These are phyloP conservation scores for Blastocystis hominis DNA, from an alignment of 352 stramenopile genomes.

Conservation along the genomic window DNA sequence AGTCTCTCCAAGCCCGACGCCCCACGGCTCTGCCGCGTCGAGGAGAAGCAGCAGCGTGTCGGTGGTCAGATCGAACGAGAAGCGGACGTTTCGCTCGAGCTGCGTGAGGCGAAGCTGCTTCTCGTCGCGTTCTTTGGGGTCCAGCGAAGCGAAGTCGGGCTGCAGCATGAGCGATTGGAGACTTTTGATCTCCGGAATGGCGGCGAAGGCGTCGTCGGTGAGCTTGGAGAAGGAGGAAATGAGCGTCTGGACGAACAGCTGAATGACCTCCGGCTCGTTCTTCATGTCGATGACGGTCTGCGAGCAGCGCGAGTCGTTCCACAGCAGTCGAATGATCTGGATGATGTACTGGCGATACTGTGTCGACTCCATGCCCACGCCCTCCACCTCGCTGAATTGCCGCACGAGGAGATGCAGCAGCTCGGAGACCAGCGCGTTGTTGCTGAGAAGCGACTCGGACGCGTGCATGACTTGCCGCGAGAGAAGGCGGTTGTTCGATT, in stretches of 20 bases:
- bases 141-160: slow-evolving; percentile 25
- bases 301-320: neutral
- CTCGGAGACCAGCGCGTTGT: neutral
- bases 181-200: slow-evolving; percentile 36
- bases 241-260: slow-evolving; percentile 2
- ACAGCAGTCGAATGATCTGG: neutral
- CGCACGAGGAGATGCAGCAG: neutral
- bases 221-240: slow-evolving; percentile 42
- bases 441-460: neutral
- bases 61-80: slow-evolving; percentile 23
- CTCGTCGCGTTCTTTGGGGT: slow-evolving; percentile 29
- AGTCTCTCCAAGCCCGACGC: neutral
- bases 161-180: neutral
- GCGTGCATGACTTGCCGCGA: neutral
- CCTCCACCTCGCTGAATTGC: slow-evolving; percentile 33
- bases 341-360: slow-evolving; percentile 46
- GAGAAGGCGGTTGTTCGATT: neutral
- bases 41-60: slow-evolving; percentile 40
- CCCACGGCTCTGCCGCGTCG: slow-evolving; percentile 17
- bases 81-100: slow-evolving; percentile 15
- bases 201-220: slow-evolving; percentile 17
- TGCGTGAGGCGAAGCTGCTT: slow-evolving; percentile 32
- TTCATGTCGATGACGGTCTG: slow-evolving; percentile 20
- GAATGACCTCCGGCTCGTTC: neutral
- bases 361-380: neutral